These are phyloP conservation scores for Chlamydomonas sp. DNA, from an alignment of 139 green algal genomes.

Conservation along the genomic window DNA sequence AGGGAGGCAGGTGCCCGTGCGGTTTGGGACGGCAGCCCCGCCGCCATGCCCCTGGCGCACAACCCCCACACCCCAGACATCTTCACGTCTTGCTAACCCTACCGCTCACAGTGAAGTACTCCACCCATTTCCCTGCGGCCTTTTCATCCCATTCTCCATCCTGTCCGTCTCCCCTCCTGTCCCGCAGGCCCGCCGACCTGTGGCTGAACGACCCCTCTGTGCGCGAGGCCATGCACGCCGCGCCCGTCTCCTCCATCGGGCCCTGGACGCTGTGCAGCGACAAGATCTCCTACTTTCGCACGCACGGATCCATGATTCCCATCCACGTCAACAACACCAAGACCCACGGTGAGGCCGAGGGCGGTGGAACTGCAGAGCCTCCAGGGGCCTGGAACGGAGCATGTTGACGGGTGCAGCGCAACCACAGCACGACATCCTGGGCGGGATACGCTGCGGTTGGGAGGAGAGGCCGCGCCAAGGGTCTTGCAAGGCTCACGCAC, in stretches of 20 bases:
- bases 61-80: no score
- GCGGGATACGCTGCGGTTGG: no score
- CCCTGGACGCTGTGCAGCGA: slow-evolving; percentile 49
- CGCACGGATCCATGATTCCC: slow-evolving; percentile 71
- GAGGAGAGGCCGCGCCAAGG: no score
- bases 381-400: neutral
- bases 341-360: slow-evolving; percentile 17
- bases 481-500: no score
- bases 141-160: neutral
- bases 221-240: slow-evolving; percentile 70
- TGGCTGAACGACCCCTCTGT: slow-evolving; percentile 75
- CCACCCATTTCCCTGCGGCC: no score
- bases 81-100: no score
- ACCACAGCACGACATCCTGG: no score
- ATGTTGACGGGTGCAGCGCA: neutral
- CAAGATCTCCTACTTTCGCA: slow-evolving; percentile 67
- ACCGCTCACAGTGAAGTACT: no score
- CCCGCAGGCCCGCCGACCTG: slow-evolving; percentile 53
- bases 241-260: slow-evolving; percentile 25
- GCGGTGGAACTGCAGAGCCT: neutral
- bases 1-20: neutral
- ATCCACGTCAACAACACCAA: slow-evolving; percentile 63
- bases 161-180: neutral
- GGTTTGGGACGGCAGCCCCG: neutral
- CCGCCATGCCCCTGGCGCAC: no score